Evolutionary conservation across 2,329 filamentous ascomycete genomes (phyloP).

Genomic region (Xylariaceae sp.): DNA sequence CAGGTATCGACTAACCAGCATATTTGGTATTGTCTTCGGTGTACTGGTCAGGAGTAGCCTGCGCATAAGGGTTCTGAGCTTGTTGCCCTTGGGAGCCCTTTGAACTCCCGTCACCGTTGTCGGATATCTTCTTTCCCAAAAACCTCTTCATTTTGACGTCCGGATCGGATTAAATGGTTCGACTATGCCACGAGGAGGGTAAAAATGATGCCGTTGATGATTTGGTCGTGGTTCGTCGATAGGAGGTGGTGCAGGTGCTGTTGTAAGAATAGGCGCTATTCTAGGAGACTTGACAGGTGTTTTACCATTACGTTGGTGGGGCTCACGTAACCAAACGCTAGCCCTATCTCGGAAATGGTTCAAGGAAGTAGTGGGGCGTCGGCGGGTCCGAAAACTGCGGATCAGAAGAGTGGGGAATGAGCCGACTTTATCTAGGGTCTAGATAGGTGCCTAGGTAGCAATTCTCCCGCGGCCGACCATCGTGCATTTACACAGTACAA

Average conservation of each 20-base stretch:
- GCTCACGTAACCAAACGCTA: background rate
- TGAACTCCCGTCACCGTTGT: constrained; percentile 44
- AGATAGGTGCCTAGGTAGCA: too few relatives aligned
- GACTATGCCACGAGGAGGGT: constrained; percentile 1
- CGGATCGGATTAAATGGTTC: background rate
- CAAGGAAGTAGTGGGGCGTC: too few relatives aligned
- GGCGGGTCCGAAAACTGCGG: too few relatives aligned
- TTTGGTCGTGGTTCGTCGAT: background rate
- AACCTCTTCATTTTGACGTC: constrained; percentile 51
- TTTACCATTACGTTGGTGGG: constrained; percentile 18
- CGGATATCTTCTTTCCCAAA: constrained; percentile 51
- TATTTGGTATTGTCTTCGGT: constrained; percentile 42
- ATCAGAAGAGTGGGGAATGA: too few relatives aligned
- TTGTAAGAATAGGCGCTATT: background rate
- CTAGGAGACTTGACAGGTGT: background rate
- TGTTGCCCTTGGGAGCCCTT: constrained; percentile 46
- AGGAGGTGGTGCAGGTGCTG: background rate
- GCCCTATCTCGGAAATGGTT: background rate
- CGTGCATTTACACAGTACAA: too few relatives aligned
- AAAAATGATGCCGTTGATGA: constrained; percentile 7
- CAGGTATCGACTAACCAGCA: constrained; percentile 23
- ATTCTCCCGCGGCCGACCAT: too few relatives aligned
- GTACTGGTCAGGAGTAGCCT: constrained; percentile 45
- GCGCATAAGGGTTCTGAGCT: constrained; percentile 54
- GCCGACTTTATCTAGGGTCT: too few relatives aligned